Base-by-base conservation (phyloP, 331 rosid genomes). In the Pyrus hybrid region DNA sequence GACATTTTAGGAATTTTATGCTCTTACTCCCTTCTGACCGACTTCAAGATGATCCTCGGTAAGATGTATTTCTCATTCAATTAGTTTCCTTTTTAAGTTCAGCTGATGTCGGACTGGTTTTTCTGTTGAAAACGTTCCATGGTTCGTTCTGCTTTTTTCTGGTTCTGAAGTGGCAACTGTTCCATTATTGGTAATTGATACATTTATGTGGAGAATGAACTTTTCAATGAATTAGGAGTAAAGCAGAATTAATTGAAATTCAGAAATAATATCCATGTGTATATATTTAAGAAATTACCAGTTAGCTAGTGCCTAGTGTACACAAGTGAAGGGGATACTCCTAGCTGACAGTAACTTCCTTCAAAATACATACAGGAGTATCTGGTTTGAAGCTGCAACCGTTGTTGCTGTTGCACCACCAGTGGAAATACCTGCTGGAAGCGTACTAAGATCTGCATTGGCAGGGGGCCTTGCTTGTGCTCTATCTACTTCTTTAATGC, bases 401-500 rank as follows among this genome's bases (percentile, higher is more conserved):
- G 97, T 95, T 74, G 99, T 92, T 85, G 96, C 98, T 21, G 97
- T 92, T 81, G 91, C 99, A 72, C 98, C 99, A 41, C 82, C 97
- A 28, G 89, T 92, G 74, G 93, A 92, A 87, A 84, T 92, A 82
- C 97, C 96, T 41, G 93, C 98, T 41, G 99, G 97, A 79, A 95
- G 96, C 75, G 99, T 95, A 63, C 86, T 95, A 82, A 88, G 91
- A 87, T 92, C 99, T 84, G 99, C 98, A 70, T 82, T 95, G 89
- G 99, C 99, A 21, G 99, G 99, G 68, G 99, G 99, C 77, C 97
- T 95, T 81, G 76, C 99, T 67, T 92, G 98, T 84, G 98, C 99
- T 47, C 86, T 95, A 77, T 95, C 99, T 64, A 89, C 96, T 75
- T 87, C 97, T 41, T 91, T 95, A 79, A 32, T 95, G 90, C 92